These are phyloP conservation scores for Diaporthe ilicicola DNA, from an alignment of 2,329 filamentous ascomycete genomes.

Conservation along the genomic window DNA sequence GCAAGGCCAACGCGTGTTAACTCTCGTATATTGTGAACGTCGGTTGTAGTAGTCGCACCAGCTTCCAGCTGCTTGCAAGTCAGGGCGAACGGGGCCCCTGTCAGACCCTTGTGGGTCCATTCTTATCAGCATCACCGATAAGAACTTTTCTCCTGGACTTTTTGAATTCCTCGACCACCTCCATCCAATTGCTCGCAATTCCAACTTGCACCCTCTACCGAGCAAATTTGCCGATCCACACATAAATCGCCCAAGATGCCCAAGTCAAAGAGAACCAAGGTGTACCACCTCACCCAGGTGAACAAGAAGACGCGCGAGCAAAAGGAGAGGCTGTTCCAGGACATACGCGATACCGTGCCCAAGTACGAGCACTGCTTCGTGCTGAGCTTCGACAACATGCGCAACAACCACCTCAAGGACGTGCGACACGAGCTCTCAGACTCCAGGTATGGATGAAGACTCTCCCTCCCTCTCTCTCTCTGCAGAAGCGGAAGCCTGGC, in stretches of 20 bases:
- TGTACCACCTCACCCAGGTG: slow-evolving; percentile 91
- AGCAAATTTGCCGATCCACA: not conserved
- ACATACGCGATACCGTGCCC: slow-evolving; percentile 85
- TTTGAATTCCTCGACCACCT: slow-evolving; percentile 15
- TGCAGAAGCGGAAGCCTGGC: not conserved
- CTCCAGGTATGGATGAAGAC: slow-evolving; percentile 70
- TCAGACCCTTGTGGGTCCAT: not conserved
- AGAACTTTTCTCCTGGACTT: slow-evolving; percentile 10
- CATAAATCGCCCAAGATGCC: slow-evolving; percentile 71
- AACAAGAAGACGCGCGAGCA: slow-evolving; percentile 93
- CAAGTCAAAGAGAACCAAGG: slow-evolving; percentile 91
- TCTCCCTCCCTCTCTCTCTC: too few relatives aligned
- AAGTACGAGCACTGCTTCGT: slow-evolving; percentile 92
- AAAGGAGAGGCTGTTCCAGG: slow-evolving; percentile 86
- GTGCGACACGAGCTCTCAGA: slow-evolving; percentile 86
- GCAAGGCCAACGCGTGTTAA: too few relatives aligned
- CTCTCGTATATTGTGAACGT: not conserved
- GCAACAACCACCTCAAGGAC: slow-evolving; percentile 94
- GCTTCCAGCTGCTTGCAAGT: not conserved
- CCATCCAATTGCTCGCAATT: not conserved
- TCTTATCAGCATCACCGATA: slow-evolving; percentile 9
- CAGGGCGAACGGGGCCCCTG: not conserved
- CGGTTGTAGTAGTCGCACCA: not conserved
- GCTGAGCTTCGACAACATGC: slow-evolving; percentile 96
- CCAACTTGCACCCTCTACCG: not conserved